phyloP scores from a whole-genome alignment of 257 asterid genomes.

The Anisodus acutangulus region DNA sequence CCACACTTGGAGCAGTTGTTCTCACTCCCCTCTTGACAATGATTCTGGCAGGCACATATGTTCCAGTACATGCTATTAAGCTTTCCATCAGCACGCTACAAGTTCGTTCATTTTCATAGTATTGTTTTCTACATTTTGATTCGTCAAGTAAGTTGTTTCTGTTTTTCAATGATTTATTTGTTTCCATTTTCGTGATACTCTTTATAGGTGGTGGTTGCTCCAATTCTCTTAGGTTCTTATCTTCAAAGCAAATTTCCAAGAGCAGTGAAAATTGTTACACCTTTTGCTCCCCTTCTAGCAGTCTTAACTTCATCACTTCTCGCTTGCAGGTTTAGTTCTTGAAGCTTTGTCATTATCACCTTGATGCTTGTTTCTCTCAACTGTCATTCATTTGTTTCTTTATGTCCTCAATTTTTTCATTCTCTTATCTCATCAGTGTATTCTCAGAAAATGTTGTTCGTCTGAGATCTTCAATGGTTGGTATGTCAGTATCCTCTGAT shows the following conservation, averaged over 20 bases:
- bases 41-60: slow-evolving; percentile 84
- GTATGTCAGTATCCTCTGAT: slow-evolving; percentile 57
- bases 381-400: slow-evolving; percentile 16
- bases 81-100: slow-evolving; percentile 92
- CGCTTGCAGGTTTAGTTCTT: slow-evolving; percentile 70
- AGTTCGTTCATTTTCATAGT: slow-evolving; percentile 46
- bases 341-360: slow-evolving; percentile 13
- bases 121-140: slow-evolving; percentile 5
- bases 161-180: neutral
- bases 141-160: neutral
- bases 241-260: slow-evolving; percentile 68
- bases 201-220: slow-evolving; percentile 90
- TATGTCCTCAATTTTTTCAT: slow-evolving; percentile 26
- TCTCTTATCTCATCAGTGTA: slow-evolving; percentile 52
- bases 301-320: slow-evolving; percentile 76
- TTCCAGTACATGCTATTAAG: slow-evolving; percentile 73
- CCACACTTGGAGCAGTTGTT: slow-evolving; percentile 84
- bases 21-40: slow-evolving; percentile 80
- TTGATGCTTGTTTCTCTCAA: neutral
- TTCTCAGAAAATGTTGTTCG: slow-evolving; percentile 78
- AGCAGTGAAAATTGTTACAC: slow-evolving; percentile 58
- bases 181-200: neutral
- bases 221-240: slow-evolving; percentile 77
- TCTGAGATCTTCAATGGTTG: slow-evolving; percentile 60
- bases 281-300: slow-evolving; percentile 81